Percentiles rank a stretch among this genome's conserved stretches.
Conservation (phyloP, 495 filamentous ascomycete genomes). For the Mytilinidion resinicola region DNA sequence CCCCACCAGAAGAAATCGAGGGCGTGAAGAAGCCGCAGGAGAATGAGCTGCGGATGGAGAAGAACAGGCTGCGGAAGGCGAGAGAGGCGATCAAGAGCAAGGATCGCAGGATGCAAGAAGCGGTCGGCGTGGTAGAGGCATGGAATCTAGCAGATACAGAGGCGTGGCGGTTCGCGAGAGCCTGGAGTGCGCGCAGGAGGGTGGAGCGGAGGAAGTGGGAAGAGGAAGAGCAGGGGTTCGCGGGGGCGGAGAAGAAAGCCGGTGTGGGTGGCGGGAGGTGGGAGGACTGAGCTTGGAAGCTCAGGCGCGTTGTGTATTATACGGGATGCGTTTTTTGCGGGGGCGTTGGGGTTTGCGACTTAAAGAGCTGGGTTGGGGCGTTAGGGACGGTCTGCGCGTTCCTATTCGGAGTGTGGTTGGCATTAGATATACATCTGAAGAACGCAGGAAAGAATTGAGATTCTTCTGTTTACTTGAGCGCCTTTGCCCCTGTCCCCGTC, state of each 20-base stretch:
- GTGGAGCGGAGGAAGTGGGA: slow-evolving; percentile 65
- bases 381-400: too few species aligned
- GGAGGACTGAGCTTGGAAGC: background rate
- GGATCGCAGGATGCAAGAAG: slow-evolving; percentile 22
- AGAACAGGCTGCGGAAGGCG: slow-evolving; percentile 26
- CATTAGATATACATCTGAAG: too few species aligned
- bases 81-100: slow-evolving; percentile 47
- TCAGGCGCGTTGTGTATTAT: too few species aligned
- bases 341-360: too few species aligned
- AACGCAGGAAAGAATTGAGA: too few species aligned
- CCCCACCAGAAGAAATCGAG: slow-evolving; percentile 5
- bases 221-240: slow-evolving; percentile 60
- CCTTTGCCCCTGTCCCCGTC: too few species aligned
- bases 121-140: slow-evolving; percentile 66
- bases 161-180: slow-evolving; percentile 83
- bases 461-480: too few species aligned
- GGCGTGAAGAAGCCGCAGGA: slow-evolving; percentile 4
- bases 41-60: slow-evolving; percentile 29
- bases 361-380: too few species aligned
- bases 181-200: slow-evolving; percentile 54
- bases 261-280: slow-evolving; percentile 32
- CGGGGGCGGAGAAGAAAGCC: slow-evolving; percentile 45
- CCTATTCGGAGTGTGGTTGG: too few species aligned
- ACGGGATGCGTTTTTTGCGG: too few species aligned
- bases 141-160: slow-evolving; percentile 94